Base-by-base conservation (phyloP, 768 basidiomycete species). In the Auriscalpium microsporum region DNA sequence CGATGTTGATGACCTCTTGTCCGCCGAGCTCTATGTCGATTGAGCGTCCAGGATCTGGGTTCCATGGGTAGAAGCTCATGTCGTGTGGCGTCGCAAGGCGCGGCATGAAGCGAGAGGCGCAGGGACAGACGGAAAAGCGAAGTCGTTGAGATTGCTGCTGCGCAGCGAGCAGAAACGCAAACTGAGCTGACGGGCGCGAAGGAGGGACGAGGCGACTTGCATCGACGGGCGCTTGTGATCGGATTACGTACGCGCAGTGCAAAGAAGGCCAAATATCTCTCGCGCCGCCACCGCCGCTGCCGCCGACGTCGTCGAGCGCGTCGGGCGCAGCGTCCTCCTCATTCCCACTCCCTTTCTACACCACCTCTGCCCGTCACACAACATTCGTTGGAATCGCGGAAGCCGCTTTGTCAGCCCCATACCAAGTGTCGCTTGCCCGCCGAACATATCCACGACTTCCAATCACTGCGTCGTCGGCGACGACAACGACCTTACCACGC, bases 1-100 rank as follows among this genome's bases (percentile, higher is more conserved):
- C 90, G 56, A 97, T 85, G 19, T 89, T 87, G 56, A 94, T 87
- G 65, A 90, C 81, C 71, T 94, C 93, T 69, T 88, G 86, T 8
- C 84, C 81, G 38, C 84, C 84, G 6, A 90, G 76, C 64, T 90
- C 88, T 62, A 91, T 88, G 68, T 88, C 85, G 50, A 88, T 77
- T 5, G 83, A 71, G 47, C 61, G 56, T 17, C 61, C 61, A 14
- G 61, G 56, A 16, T 58, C 56, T 16, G 55, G 51, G 17, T 60
- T 62, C 61, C 61, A 62, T 5, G 61, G 61, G 28, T 38, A 52
- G 51, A 19, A 61, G 53, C 13, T 61, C 53, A 35, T 28, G 28
- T 28, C 5, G 28, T 28, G 28, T 28, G 28, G 28, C 28, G 28
- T 28, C 28, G 28, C 28, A 57, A 10, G 23, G 46, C 53, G 55